phyloP scores from a whole-genome alignment of 2,329 filamentous ascomycete genomes.

The Verticillium nonalfalfae region DNA sequence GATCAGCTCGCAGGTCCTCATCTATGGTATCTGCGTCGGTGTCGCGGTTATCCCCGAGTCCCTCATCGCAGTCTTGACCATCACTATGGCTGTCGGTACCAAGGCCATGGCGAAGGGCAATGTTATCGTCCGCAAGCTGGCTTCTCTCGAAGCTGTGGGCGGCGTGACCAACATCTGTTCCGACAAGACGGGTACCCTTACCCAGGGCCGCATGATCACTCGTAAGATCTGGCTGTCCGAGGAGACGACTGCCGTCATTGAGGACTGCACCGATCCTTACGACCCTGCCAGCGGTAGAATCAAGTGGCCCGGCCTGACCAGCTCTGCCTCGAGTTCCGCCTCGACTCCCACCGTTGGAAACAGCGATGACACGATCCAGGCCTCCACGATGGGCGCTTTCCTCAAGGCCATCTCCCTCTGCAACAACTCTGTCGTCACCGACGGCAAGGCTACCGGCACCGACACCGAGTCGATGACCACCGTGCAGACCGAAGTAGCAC shows the following conservation, averaged over 20 bases:
- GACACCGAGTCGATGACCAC: slow-evolving; percentile 42
- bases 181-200: slow-evolving; percentile 64
- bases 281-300: slow-evolving; percentile 53
- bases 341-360: slow-evolving; percentile 17
- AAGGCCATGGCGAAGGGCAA: slow-evolving; percentile 59
- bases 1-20: slow-evolving; percentile 49
- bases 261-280: slow-evolving; percentile 51
- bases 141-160: slow-evolving; percentile 60
- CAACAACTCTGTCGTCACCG: slow-evolving; percentile 49
- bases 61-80: slow-evolving; percentile 63
- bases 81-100: slow-evolving; percentile 63
- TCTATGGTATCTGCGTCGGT: slow-evolving; percentile 55
- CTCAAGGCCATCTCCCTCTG: slow-evolving; percentile 53
- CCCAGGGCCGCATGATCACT: slow-evolving; percentile 61
- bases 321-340: slow-evolving; percentile 21
- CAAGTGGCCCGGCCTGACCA: slow-evolving; percentile 32
- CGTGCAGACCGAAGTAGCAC: slow-evolving; percentile 28
- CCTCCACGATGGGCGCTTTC: slow-evolving; percentile 35
- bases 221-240: slow-evolving; percentile 55
- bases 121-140: slow-evolving; percentile 60
- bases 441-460: slow-evolving; percentile 37
- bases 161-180: slow-evolving; percentile 67
- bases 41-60: slow-evolving; percentile 61
- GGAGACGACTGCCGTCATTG: slow-evolving; percentile 44
- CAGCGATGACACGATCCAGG: slow-evolving; percentile 16